Conservation (phyloP, 2,329 filamentous ascomycete species). For the Colletotrichum tamarilloi region DNA sequence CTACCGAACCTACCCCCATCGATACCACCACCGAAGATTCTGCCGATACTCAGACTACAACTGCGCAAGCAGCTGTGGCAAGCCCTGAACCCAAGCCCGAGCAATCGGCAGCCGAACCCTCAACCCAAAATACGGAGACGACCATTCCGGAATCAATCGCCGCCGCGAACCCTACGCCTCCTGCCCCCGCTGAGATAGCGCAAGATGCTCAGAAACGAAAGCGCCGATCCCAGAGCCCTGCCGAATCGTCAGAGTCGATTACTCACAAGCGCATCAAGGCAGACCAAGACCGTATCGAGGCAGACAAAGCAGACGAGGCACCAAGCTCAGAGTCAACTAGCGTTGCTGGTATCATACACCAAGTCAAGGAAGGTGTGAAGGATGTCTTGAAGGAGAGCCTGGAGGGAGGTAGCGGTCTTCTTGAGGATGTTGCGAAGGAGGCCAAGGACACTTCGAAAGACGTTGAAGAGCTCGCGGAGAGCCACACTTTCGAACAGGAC, state of each 20-base stretch:
- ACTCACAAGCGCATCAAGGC: conserved; percentile 66
- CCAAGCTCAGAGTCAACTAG: conserved; percentile 7
- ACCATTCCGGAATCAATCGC: conserved; percentile 2
- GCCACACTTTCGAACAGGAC: conserved; percentile 14
- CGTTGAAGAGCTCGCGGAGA: not conserved
- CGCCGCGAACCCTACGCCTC: conserved; percentile 30
- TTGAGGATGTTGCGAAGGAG: conserved; percentile 27
- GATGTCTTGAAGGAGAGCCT: conserved; percentile 9
- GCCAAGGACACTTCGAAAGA: conserved; percentile 16
- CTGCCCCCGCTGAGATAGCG: conserved; percentile 34
- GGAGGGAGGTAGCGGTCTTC: conserved; percentile 19
- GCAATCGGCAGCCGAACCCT: not conserved
- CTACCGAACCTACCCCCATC: conserved; percentile 24
- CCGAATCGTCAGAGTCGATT: conserved; percentile 63
- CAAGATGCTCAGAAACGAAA: conserved; percentile 74
- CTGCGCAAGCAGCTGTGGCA: conserved; percentile 39
- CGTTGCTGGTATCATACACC: conserved; percentile 11
- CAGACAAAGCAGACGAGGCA: conserved; percentile 41
- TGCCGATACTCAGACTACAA: not conserved
- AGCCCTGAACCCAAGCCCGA: not conserved
- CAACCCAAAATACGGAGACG: conserved; percentile 1
- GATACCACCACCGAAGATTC: conserved; percentile 11
- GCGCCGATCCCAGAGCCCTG: conserved; percentile 72
- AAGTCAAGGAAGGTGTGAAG: conserved; percentile 17
- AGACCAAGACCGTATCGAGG: conserved; percentile 60